Conservation (phyloP, 192 early-diverging fungal species). For the Backusella morwellensis region DNA sequence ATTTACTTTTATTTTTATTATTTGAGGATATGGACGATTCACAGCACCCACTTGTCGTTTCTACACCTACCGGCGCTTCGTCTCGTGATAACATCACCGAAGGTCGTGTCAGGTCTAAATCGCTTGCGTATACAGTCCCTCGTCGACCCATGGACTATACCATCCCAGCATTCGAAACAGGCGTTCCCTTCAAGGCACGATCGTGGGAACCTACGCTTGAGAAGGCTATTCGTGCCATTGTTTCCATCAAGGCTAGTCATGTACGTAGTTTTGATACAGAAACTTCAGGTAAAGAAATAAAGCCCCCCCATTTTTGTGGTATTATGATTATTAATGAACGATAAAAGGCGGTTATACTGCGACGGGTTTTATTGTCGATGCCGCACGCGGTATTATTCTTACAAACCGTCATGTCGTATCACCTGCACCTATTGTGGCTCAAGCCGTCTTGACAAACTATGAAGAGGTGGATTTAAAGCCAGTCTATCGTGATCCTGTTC, state of each 20-base stretch:
- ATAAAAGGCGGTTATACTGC: slow-evolving; percentile 57
- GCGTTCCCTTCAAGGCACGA: slow-evolving; percentile 26
- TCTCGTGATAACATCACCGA: neutral
- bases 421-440: slow-evolving; percentile 68
- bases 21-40: neutral
- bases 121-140: slow-evolving; percentile 26
- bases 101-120: slow-evolving; percentile 35
- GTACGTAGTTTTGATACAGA: slow-evolving; percentile 80
- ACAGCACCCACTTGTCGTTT: slow-evolving; percentile 4
- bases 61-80: neutral
- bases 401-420: slow-evolving; percentile 81
- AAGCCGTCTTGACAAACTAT: slow-evolving; percentile 70
- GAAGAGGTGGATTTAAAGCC: slow-evolving; percentile 72
- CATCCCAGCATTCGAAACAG: neutral
- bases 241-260: slow-evolving; percentile 77
- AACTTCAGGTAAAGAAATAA: slow-evolving; percentile 55
- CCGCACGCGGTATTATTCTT: slow-evolving; percentile 67
- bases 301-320: neutral
- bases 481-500: slow-evolving; percentile 79
- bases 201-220: slow-evolving; percentile 75
- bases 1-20: slow-evolving; percentile 1
- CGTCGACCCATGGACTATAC: slow-evolving; percentile 9
- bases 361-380: slow-evolving; percentile 79
- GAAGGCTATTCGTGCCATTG: slow-evolving; percentile 68
- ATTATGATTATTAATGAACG: neutral